Percentiles rank a stretch among this genome's conserved stretches.
Evolutionary conservation across 2,329 filamentous ascomycete genomes (phyloP).

Genomic region (Exophiala sp.): DNA sequence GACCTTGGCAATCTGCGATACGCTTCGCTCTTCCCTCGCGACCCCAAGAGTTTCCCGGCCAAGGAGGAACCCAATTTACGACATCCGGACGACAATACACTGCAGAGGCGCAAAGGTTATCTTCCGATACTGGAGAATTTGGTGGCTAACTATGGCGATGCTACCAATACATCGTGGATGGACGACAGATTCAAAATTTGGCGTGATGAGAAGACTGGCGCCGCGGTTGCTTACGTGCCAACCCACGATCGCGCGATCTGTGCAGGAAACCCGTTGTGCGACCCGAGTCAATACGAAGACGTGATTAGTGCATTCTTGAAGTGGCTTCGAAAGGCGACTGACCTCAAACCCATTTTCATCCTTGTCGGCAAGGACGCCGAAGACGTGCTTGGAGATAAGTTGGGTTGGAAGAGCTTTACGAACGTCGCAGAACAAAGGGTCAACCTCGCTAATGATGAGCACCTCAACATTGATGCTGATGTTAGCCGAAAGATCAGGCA

Average conservation of each 20-base stretch:
- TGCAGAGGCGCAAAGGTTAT: conserved; percentile 48
- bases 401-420: conserved; percentile 75
- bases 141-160: conserved; percentile 83
- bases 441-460: conserved; percentile 58
- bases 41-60: conserved; percentile 71
- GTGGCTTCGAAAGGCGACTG: conserved; percentile 56
- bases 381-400: conserved; percentile 66
- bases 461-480: conserved; percentile 51
- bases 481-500: conserved; percentile 67
- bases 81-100: conserved; percentile 75
- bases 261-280: conserved; percentile 75
- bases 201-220: conserved; percentile 68
- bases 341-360: conserved; percentile 72
- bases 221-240: conserved; percentile 71
- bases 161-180: conserved; percentile 80
- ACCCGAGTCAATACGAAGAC: conserved; percentile 64
- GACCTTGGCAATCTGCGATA: conserved; percentile 76
- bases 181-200: conserved; percentile 78
- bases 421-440: conserved; percentile 77
- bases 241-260: conserved; percentile 70
- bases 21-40: conserved; percentile 72
- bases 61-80: conserved; percentile 48
- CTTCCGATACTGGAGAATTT: conserved; percentile 64
- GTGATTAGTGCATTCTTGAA: conserved; percentile 66
- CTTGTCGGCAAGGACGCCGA: conserved; percentile 68